phyloP scores from a whole-genome alignment of 345 rosid genomes.

The Populus tremula region DNA sequence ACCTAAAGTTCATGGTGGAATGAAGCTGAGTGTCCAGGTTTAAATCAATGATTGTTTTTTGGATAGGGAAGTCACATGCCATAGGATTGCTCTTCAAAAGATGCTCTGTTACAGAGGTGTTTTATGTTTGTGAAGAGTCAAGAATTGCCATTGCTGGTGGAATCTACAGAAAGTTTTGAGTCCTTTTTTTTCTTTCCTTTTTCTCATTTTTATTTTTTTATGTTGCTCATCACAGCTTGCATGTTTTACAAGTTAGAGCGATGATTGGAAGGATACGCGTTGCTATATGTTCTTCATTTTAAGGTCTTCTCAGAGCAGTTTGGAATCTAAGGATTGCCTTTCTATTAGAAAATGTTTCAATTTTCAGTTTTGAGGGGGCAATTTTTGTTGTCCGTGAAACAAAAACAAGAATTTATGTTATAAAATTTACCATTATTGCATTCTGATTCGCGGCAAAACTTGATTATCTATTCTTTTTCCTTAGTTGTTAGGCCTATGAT shows the following conservation, averaged over 20 bases:
- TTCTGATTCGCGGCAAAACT: background rate
- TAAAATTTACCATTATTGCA: background rate
- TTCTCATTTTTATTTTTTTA: background rate
- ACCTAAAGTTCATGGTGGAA: constrained; percentile 5
- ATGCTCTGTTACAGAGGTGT: background rate
- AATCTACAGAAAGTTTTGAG: constrained; percentile 2
- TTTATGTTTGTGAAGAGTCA: constrained; percentile 15
- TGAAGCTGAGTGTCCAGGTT: constrained; percentile 23
- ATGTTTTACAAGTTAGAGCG: background rate
- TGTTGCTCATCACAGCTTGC: constrained; percentile 1
- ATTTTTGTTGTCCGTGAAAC: background rate
- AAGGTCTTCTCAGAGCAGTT: background rate
- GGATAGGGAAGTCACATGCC: constrained; percentile 2
- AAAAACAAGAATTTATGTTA: background rate
- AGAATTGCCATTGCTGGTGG: constrained; percentile 12
- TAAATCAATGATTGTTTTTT: background rate
- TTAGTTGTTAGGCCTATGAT: no score
- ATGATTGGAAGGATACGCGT: constrained; percentile 8
- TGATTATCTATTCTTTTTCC: no score
- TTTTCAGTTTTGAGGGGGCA: constrained; percentile 11
- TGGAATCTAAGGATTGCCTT: constrained; percentile 11
- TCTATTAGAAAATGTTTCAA: constrained; percentile 9
- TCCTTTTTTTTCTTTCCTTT: background rate
- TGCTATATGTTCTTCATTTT: constrained; percentile 5
- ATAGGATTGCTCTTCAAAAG: background rate